Conservation (phyloP, 179 eudicot genomes). For the Amaranthus tricolor region DNA sequence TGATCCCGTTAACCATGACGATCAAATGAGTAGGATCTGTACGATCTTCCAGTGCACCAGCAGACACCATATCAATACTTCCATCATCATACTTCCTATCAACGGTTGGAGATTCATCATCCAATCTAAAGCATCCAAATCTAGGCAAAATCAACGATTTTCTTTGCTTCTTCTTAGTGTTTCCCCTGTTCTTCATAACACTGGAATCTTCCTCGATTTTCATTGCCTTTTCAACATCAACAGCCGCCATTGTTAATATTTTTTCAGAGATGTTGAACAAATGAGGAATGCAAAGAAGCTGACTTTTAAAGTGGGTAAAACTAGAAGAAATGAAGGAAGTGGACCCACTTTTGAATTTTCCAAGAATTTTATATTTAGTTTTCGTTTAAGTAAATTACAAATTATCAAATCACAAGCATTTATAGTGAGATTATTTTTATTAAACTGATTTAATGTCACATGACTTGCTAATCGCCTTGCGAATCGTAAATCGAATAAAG, state of each 20-base stretch:
- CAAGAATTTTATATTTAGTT: neutral
- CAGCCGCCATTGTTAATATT: slow-evolving; percentile 14
- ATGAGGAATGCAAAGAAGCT: neutral
- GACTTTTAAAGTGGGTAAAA: neutral
- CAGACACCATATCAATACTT: slow-evolving; percentile 58
- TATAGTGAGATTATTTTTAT: too few relatives aligned
- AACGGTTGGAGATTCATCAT: slow-evolving; percentile 41
- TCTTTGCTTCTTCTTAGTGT: slow-evolving; percentile 21
- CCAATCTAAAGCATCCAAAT: slow-evolving; percentile 58
- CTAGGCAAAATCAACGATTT: slow-evolving; percentile 26
- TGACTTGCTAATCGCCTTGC: too few relatives aligned
- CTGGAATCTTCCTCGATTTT: slow-evolving; percentile 20
- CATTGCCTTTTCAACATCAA: slow-evolving; percentile 25
- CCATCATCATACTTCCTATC: slow-evolving; percentile 51
- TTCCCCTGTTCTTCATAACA: slow-evolving; percentile 1
- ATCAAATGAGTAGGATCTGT: slow-evolving; percentile 56
- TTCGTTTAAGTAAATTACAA: too few relatives aligned
- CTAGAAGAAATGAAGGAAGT: neutral
- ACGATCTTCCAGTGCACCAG: slow-evolving; percentile 19
- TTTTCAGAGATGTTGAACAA: neutral
- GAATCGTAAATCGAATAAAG: too few relatives aligned
- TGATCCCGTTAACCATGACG: slow-evolving; percentile 75
- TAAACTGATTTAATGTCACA: too few relatives aligned
- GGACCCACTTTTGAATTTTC: neutral
- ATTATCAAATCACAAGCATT: too few relatives aligned